These are phyloP conservation scores for Beauveria sp. DNA, from an alignment of 2,329 filamentous ascomycete species.

Conservation along the genomic window DNA sequence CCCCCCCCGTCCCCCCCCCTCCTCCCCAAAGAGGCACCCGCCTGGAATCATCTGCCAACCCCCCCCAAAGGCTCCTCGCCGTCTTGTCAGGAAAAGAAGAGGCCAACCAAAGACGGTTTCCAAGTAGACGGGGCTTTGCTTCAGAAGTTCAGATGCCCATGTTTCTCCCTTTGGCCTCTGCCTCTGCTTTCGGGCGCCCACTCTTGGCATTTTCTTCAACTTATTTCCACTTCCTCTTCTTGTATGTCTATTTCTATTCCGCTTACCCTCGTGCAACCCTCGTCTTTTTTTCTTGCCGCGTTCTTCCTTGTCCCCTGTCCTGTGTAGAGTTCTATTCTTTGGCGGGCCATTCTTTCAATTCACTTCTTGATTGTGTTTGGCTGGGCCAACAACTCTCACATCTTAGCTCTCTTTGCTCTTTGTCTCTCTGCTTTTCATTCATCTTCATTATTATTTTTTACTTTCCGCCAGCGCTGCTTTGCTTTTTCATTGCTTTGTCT, in stretches of 20 bases:
- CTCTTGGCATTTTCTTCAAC: neutral
- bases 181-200: neutral
- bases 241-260: slow-evolving; percentile 1
- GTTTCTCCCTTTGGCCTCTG: neutral
- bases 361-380: neutral
- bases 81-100: neutral
- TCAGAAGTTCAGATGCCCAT: slow-evolving; percentile 1
- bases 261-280: neutral
- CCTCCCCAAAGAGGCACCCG: too few species aligned
- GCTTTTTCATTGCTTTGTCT: slow-evolving; percentile 12
- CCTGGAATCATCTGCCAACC: too few species aligned
- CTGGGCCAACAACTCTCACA: slow-evolving; percentile 4
- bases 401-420: slow-evolving; percentile 11
- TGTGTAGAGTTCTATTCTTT: neutral
- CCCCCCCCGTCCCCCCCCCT: too few species aligned
- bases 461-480: neutral
- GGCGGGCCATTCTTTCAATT: neutral
- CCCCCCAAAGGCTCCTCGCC: neutral
- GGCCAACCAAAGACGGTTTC: neutral
- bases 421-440: slow-evolving; percentile 8
- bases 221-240: neutral
- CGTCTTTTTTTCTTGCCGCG: neutral
- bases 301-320: neutral
- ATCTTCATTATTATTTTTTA: slow-evolving; percentile 13
- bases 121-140: slow-evolving; percentile 3